A percentile compares a stretch with the other conserved stretches of the same genome.
Evolutionary conservation across 305 asterid species (phyloP).

Genomic region (Lippia alba): DNA sequence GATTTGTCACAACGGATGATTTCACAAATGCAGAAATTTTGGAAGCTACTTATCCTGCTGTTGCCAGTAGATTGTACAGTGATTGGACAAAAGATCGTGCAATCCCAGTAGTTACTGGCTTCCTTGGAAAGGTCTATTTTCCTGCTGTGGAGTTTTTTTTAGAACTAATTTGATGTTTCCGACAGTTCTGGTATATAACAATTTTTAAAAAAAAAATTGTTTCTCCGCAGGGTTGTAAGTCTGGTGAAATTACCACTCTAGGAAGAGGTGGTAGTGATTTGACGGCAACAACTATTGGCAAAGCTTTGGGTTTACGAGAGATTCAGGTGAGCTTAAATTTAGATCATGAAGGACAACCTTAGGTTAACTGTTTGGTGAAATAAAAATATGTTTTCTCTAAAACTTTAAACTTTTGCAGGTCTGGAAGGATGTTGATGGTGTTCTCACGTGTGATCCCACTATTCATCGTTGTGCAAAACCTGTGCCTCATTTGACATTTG

Average conservation of each 20-base stretch:
- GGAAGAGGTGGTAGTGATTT: conserved; percentile 87
- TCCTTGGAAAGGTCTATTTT: conserved; percentile 69
- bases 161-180: not conserved
- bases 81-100: conserved; percentile 66
- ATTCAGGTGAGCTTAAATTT: conserved; percentile 56
- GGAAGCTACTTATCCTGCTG: conserved; percentile 84
- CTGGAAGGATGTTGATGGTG: conserved; percentile 84
- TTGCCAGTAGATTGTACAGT: conserved; percentile 58
- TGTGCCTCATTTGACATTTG: conserved; percentile 74
- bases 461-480: conserved; percentile 62
- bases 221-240: conserved; percentile 58
- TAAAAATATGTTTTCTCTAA: not conserved
- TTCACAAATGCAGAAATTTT: conserved; percentile 76
- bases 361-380: conserved; percentile 1
- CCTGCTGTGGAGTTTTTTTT: not conserved
- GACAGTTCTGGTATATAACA: conserved; percentile 6
- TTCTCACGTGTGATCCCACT: conserved; percentile 77
- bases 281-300: conserved; percentile 77
- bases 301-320: conserved; percentile 70
- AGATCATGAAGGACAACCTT: conserved; percentile 4
- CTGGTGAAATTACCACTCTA: conserved; percentile 69
- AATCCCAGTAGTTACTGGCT: conserved; percentile 75
- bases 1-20: conserved; percentile 77
- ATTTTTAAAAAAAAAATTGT: conserved; percentile 1
- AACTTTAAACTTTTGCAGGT: conserved; percentile 43